These are phyloP conservation scores for Sporobolus alterniflorus DNA, from an alignment of 202 grass and related monocot species.

Conservation along the genomic window DNA sequence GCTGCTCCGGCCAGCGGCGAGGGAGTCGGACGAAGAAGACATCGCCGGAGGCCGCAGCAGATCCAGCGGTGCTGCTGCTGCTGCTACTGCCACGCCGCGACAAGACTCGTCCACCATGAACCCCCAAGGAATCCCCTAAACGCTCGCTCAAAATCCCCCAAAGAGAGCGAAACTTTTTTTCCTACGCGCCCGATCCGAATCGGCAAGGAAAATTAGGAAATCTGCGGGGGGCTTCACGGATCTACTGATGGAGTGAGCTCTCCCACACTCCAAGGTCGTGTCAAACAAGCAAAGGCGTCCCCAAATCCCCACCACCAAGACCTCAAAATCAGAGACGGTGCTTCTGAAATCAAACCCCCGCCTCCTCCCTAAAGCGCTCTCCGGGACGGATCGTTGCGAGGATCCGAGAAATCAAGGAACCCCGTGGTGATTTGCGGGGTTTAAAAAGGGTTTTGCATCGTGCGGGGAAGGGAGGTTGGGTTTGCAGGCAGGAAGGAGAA, in stretches of 20 bases:
- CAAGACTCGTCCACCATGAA: constrained; percentile 40
- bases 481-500: neutral
- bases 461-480: constrained; percentile 36
- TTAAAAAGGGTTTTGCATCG: constrained; percentile 34
- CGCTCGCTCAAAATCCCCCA: neutral
- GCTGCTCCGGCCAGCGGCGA: constrained; percentile 30
- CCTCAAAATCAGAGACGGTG: constrained; percentile 14
- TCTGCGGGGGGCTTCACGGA: neutral
- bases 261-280: constrained; percentile 38
- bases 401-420: neutral
- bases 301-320: neutral
- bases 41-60: constrained; percentile 28
- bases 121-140: neutral
- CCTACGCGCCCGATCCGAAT: too few species aligned
- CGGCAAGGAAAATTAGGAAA: neutral
- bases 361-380: neutral
- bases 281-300: constrained; percentile 35
- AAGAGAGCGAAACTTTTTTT: neutral
- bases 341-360: neutral
- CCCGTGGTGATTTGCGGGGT: neutral
- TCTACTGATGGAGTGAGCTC: constrained; percentile 21
- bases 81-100: neutral
- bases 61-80: too few species aligned
- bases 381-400: neutral
- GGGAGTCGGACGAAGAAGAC: constrained; percentile 1